Evolutionary conservation across 768 basidiomycete species (phyloP).

Genomic region (Exidia glandulosa): DNA sequence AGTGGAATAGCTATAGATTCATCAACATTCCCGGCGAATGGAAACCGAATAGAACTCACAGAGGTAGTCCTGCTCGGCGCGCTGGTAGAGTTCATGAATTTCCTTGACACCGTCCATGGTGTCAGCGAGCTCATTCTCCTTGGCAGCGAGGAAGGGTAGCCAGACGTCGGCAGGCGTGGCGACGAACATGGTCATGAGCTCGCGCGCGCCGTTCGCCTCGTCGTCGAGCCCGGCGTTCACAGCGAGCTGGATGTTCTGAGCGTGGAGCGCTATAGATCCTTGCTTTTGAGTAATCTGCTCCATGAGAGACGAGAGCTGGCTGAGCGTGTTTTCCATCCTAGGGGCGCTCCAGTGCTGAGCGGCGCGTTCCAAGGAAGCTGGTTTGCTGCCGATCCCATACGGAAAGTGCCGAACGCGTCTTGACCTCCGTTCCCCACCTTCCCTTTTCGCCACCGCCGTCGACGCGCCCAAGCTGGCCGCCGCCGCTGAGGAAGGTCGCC

Average conservation of each 20-base stretch:
- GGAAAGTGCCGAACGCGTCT: too few relatives aligned
- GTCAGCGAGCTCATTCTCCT: constrained; percentile 26
- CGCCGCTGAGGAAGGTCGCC: too few relatives aligned
- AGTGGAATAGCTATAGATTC: constrained; percentile 55
- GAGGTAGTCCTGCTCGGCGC: constrained; percentile 66
- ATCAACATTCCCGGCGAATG: constrained; percentile 10
- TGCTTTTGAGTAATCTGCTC: constrained; percentile 24
- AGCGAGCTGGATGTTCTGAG: constrained; percentile 54
- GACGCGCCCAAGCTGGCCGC: too few relatives aligned
- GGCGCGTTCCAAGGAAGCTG: too few relatives aligned
- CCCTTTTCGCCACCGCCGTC: too few relatives aligned
- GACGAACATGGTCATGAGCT: constrained; percentile 52
- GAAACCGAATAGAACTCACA: constrained; percentile 41
- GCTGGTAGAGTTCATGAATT: constrained; percentile 48
- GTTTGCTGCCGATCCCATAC: too few relatives aligned
- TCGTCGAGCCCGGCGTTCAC: constrained; percentile 43
- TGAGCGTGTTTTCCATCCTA: constrained; percentile 25
- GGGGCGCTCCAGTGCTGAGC: too few relatives aligned
- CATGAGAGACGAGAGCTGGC: constrained; percentile 33
- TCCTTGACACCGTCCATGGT: constrained; percentile 40
- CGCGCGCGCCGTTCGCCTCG: constrained; percentile 49
- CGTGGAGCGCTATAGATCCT: constrained; percentile 52
- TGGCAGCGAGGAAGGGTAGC: constrained; percentile 54
- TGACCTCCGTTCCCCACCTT: too few relatives aligned
- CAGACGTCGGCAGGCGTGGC: constrained; percentile 63